Percentiles rank a stretch among this genome's conserved stretches.
Evolutionary conservation across 1,139 yeast species (phyloP).

Genomic region (Lodderomyces oxycetoniae): DNA sequence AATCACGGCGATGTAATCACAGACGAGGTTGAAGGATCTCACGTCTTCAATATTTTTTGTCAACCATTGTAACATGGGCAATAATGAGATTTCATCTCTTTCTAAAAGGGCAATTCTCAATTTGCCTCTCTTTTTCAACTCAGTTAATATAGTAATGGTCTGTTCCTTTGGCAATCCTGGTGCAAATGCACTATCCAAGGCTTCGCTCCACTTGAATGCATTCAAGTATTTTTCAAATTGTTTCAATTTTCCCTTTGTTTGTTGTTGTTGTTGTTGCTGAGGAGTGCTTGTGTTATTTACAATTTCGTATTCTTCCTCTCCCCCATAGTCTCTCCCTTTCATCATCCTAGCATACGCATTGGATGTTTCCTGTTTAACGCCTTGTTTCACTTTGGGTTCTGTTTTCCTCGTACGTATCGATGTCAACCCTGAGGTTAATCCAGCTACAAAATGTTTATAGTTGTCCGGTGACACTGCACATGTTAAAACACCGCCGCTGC

Average conservation of each 20-base stretch:
- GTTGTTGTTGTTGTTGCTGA: conserved; percentile 58
- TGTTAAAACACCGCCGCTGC: conserved; percentile 77
- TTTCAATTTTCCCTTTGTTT: conserved; percentile 48
- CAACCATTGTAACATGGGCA: conserved; percentile 85
- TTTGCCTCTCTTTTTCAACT: conserved; percentile 83
- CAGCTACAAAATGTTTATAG: conserved; percentile 89
- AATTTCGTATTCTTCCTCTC: conserved; percentile 68
- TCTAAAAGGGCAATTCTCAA: conserved; percentile 71
- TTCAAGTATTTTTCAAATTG: conserved; percentile 80
- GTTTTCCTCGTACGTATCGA: conserved; percentile 85
- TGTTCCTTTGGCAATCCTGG: conserved; percentile 75
- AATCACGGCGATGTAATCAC: conserved; percentile 81
- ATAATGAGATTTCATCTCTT: conserved; percentile 79
- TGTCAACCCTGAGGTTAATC: conserved; percentile 82
- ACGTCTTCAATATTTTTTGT: conserved; percentile 72
- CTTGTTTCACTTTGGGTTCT: conserved; percentile 52
- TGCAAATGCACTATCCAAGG: conserved; percentile 79
- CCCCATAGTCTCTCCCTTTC: conserved; percentile 86
- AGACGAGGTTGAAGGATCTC: conserved; percentile 65
- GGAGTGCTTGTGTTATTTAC: conserved; percentile 43
- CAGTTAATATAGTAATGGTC: conserved; percentile 76
- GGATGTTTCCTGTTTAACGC: conserved; percentile 42
- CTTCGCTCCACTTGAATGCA: conserved; percentile 89
- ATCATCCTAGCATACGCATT: conserved; percentile 70
- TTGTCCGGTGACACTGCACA: conserved; percentile 80